These are phyloP conservation scores for Hypoxylon rickii DNA, from an alignment of 495 filamentous ascomycete genomes.

Conservation along the genomic window DNA sequence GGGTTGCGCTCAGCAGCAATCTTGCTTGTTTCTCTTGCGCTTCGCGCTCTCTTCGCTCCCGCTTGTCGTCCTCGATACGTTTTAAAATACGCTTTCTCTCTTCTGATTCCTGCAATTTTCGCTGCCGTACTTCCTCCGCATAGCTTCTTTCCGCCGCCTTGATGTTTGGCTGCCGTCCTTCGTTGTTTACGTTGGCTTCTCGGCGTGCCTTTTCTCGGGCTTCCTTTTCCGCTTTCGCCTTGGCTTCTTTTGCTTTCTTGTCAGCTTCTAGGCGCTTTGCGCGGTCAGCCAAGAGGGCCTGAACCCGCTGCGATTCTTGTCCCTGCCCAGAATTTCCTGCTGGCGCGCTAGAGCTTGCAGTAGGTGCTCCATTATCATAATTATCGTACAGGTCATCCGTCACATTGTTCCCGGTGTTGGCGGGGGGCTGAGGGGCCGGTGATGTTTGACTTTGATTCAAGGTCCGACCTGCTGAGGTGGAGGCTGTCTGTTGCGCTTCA, in stretches of 20 bases:
- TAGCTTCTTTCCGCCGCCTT: conserved; percentile 39
- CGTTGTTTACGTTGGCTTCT: conserved; percentile 40
- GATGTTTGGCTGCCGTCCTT: conserved; percentile 14
- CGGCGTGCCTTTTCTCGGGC: conserved; percentile 41
- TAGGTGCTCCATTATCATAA: conserved; percentile 17
- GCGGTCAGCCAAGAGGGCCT: conserved; percentile 34
- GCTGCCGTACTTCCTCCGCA: conserved; percentile 54
- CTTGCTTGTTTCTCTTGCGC: conserved; percentile 51
- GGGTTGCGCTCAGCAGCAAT: conserved; percentile 8
- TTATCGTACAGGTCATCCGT: conserved; percentile 30
- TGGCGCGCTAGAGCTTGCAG: conserved; percentile 4
- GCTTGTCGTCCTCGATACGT: conserved; percentile 70
- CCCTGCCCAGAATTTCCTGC: background rate
- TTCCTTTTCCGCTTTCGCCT: conserved; percentile 41
- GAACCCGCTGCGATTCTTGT: conserved; percentile 24
- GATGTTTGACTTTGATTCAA: conserved; percentile 2
- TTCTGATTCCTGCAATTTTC: conserved; percentile 57
- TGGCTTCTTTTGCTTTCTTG: conserved; percentile 39
- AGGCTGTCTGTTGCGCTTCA: conserved; percentile 11
- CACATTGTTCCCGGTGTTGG: conserved; percentile 7
- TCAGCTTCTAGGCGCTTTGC: conserved; percentile 40
- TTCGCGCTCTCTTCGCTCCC: conserved; percentile 59
- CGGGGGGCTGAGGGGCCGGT: conserved; percentile 15
- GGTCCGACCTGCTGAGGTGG: conserved; percentile 12
- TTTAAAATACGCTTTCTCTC: conserved; percentile 65